Evolutionary conservation across 1,284 basidiomycete genomes (phyloP), one percentile per base, ranked within the genome.

Genomic region (Malassezia brasiliensis): DNA sequence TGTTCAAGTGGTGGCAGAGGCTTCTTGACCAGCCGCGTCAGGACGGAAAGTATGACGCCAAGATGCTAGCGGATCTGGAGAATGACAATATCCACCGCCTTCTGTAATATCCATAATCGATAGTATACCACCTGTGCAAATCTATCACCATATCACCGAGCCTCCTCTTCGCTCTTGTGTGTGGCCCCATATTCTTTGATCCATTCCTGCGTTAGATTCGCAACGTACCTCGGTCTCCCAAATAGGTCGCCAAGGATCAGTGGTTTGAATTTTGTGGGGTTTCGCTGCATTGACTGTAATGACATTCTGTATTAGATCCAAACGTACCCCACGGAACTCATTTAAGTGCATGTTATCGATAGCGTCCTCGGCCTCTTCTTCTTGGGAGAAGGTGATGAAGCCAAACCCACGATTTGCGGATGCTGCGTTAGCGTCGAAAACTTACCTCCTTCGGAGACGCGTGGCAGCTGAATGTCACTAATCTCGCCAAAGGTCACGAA

Each of bases 1-100:
- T 99, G 48, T 96, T 93, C 75, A 89, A 88, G 14, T 98, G 94
- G 94, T 99, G 94, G 94, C 87, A 90, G 69, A 84, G 87, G 66
- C 82, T 99, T 52, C 70, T 88, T 49, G 79, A 78, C 34, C 60
- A 61, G 37, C 17, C 45, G 15, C 19, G 38, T 10, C 14, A 28
- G n/a, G 42, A 37, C 19, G 52, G 19, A 0, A 37, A 47, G 17
- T 40, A 54, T 32, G 66, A 74, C 39, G 72, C 72, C n/a, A 66
- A 66, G 53, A 53, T 49, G 35, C 50, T 72, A 15, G 51, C 48
- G 2, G 53, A 65, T 30, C 60, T 67, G 45, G 60, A 65, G 48
- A 63, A 73, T 52, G 60, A 68, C 55, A 62, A 35, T 45, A 73
- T 74, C 40, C 72, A 74, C 52, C 62, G 72, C 39, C 65, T 74